A percentile compares a stretch with the other conserved stretches of the same genome.
phyloP scores from a whole-genome alignment of 768 basidiomycete genomes.

The Tubosaeta sp. region DNA sequence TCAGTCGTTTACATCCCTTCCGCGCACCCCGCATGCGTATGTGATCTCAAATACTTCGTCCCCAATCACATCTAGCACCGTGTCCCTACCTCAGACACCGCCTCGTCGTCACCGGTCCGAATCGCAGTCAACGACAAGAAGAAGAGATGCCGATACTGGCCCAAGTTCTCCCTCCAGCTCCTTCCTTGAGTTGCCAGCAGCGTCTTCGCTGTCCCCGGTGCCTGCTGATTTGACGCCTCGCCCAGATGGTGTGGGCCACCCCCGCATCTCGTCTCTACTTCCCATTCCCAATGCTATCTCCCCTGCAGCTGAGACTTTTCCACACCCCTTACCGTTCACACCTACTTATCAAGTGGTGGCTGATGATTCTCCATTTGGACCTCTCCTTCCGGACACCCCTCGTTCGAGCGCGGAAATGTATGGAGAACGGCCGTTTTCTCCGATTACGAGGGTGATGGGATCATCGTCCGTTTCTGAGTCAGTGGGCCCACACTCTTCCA shows the following conservation, averaged over 20 bases:
- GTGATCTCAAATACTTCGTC: constrained; percentile 40
- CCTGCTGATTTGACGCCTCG: neutral
- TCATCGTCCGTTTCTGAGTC: constrained; percentile 8
- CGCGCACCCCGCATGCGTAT: constrained; percentile 45
- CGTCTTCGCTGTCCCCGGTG: neutral
- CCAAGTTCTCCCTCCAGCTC: neutral
- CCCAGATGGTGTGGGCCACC: neutral
- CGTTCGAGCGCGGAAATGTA: constrained; percentile 28
- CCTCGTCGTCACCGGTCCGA: constrained; percentile 13
- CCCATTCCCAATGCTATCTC: constrained; percentile 6
- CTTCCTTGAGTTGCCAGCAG: constrained; percentile 1
- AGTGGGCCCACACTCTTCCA: constrained; percentile 7
- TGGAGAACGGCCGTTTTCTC: constrained; percentile 26
- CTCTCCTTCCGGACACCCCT: constrained; percentile 27
- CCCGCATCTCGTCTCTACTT: constrained; percentile 3
- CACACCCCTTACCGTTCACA: constrained; percentile 14
- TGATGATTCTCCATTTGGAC: constrained; percentile 29
- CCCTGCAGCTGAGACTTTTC: neutral
- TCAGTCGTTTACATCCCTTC: constrained; percentile 44
- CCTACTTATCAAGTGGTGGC: constrained; percentile 13
- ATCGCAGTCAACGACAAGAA: constrained; percentile 16
- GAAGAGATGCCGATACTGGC: neutral
- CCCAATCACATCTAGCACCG: constrained; percentile 14
- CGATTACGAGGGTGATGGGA: constrained; percentile 21
- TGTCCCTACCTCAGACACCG: constrained; percentile 15